Base-by-base conservation (phyloP, 208 protist species). In the Trypanosoma vivax region DNA sequence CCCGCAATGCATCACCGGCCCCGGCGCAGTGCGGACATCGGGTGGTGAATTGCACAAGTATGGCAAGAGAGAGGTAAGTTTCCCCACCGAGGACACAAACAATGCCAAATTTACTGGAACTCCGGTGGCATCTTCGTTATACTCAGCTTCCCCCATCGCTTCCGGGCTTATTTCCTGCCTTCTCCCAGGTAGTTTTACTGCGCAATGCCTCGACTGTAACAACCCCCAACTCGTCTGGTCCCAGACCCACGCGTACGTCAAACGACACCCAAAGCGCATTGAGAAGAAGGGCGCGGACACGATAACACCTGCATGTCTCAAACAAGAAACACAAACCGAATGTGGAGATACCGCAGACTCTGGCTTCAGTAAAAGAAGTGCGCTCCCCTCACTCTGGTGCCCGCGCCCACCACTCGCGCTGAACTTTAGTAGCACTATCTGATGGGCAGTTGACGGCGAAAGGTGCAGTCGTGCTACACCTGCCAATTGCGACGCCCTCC, bases 221-320 rank as follows among this genome's bases (percentile, higher is more conserved):
- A 49, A 6, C 38, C 35, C 33, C 59, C 59, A 65, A 18, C 50
- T 50, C 14, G 11, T 13, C 11, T 52, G 7, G 25, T 58, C 50
- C 59, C 59, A 65, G 6, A 65, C 59, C 83, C 83, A 90, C 59
- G 80, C 78, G 7, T 72, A 58, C 0, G 68, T 70, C 18, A 82
- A 50, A 37, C 66, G 30, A 38, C 75, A 76, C 3, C 83, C 83
- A 33, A 90, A 76, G n/a, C 76, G 76, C 50, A 79, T 77, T 1
- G 73, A 60, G 57, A 87, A 90, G 58, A 84, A 80, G 19, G 65
- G 46, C 1, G 53, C 61, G 0, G 75, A 73, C 2, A 76, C 76
- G 29, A 84, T 62, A 5, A 73, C 49, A 9, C 83, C 83, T 19
- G 82, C 34, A 13, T 48, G 69, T 25, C 41, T 45, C 13, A 83